Percentiles rank a stretch among this genome's conserved stretches.
Evolutionary conservation across 1,139 yeast genomes (phyloP).

Genomic region (Spencermartinsiella ligniputridi): DNA sequence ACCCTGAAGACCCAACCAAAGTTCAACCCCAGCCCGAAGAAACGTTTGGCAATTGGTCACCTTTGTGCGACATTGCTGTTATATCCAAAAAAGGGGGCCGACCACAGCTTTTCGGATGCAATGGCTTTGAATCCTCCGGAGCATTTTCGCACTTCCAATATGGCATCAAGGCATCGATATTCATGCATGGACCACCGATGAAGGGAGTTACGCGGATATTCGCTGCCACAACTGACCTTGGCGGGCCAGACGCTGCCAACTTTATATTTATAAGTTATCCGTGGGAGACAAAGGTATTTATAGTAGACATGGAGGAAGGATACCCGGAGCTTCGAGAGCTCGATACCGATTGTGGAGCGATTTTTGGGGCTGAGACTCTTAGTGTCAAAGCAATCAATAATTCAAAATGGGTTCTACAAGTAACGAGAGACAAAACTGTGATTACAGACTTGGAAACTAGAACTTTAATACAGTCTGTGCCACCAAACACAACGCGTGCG

Average conservation of each 20-base stretch:
- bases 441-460: conserved; percentile 9
- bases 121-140: conserved; percentile 7
- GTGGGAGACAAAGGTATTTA: conserved; percentile 9
- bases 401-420: conserved; percentile 4
- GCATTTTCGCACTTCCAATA: conserved; percentile 6
- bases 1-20: conserved; percentile 3
- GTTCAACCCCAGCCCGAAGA: conserved; percentile 3
- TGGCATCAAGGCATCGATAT: conserved; percentile 7
- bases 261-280: conserved; percentile 8
- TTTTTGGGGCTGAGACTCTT: conserved; percentile 3
- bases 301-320: conserved; percentile 6
- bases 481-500: neutral
- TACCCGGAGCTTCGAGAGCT: conserved; percentile 7
- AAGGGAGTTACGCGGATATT: conserved; percentile 7
- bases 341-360: conserved; percentile 9
- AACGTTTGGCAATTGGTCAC: conserved; percentile 5
- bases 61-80: conserved; percentile 8
- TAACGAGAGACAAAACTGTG: conserved; percentile 4
- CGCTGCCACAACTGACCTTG: conserved; percentile 3
- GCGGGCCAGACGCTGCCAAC: neutral
- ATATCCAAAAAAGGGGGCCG: conserved; percentile 1
- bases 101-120: conserved; percentile 6
- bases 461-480: neutral
- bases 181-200: conserved; percentile 9
- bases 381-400: neutral